phyloP scores from a whole-genome alignment of 352 stramenopile species.

The Phytophthora palmivora region DNA sequence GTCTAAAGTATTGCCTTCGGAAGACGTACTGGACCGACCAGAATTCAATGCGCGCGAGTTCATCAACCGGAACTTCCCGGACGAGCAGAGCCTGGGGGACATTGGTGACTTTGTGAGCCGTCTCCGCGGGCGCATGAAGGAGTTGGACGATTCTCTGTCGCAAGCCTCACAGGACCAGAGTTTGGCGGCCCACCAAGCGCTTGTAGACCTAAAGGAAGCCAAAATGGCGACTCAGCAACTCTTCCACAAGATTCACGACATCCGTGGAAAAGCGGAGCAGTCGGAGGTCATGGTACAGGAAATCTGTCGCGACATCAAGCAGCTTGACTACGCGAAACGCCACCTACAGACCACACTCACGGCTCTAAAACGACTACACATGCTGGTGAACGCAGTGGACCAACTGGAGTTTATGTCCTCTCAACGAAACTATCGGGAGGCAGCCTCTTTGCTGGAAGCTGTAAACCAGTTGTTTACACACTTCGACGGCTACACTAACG shows the following conservation, averaged over 20 bases:
- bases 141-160: slow-evolving; percentile 83
- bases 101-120: slow-evolving; percentile 88
- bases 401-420: slow-evolving; percentile 88
- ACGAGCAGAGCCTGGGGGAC: slow-evolving; percentile 79
- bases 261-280: slow-evolving; percentile 94
- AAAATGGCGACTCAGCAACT: slow-evolving; percentile 90
- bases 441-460: slow-evolving; percentile 96
- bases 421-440: slow-evolving; percentile 93
- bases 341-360: slow-evolving; percentile 96
- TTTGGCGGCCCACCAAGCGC: slow-evolving; percentile 73
- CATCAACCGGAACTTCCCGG: slow-evolving; percentile 94
- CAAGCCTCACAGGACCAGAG: slow-evolving; percentile 84
- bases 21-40: slow-evolving; percentile 86
- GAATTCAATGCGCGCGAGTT: slow-evolving; percentile 94
- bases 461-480: slow-evolving; percentile 96
- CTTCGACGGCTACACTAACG: slow-evolving; percentile 95
- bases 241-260: slow-evolving; percentile 93
- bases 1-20: slow-evolving; percentile 73
- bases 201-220: slow-evolving; percentile 86
- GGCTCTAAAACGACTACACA: slow-evolving; percentile 97
- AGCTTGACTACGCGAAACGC: slow-evolving; percentile 97
- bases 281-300: slow-evolving; percentile 97
- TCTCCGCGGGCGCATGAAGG: slow-evolving; percentile 79
- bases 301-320: slow-evolving; percentile 99
- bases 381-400: slow-evolving; percentile 97